Base-by-base conservation (phyloP, 768 basidiomycete species). In the Naganishia vaughanmartiniae region DNA sequence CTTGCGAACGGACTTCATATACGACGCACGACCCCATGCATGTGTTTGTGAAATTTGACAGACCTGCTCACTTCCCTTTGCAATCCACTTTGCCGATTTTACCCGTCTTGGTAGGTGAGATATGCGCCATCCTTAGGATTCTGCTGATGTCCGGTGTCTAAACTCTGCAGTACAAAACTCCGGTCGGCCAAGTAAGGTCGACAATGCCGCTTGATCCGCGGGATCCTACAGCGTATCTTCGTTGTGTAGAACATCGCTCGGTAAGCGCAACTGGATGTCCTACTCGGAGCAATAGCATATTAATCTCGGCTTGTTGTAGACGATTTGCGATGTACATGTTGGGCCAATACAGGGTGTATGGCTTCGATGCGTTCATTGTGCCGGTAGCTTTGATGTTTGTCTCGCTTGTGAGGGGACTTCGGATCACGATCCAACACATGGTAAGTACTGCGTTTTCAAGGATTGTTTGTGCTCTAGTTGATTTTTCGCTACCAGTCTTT, bases 331-430 rank as follows among this genome's bases (percentile, higher is more conserved):
- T 81, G 86, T 88, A 54, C 94, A 94, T 79, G 87, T 92, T 84
- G 85, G 84, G 30, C 85, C 84, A 60, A 94, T 96, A 66, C 82
- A 84, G n/a, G 94, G 94, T 19, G 86, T 87, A 74, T 97, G 94
- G 94, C 90, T 89, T 81, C 87, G 90, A 74, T 97, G 94, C 76
- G 92, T 87, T 4, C 91, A 92, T 77, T 96, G 93, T 76, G 85
- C 85, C 0, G 75, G 72, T 5, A 79, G 79, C 7, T 88, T 86
- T 74, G 94, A 97, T 78, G 83, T 95, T n/a, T 96, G 94, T 81
- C 87, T 87, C 51, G 85, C 85, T 34, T 95, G 93, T 75, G 90
- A 93, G 79, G 84, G 83, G 55, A 82, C 90, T 31, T 92, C 92
- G 76, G 89, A 89, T 54, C 93, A 96, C 76, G 86, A 93, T 74